A percentile compares a stretch with the other conserved stretches of the same genome.
phyloP scores from a whole-genome alignment of 1,139 yeast species.

The Debaryomycetaceae sp. region DNA sequence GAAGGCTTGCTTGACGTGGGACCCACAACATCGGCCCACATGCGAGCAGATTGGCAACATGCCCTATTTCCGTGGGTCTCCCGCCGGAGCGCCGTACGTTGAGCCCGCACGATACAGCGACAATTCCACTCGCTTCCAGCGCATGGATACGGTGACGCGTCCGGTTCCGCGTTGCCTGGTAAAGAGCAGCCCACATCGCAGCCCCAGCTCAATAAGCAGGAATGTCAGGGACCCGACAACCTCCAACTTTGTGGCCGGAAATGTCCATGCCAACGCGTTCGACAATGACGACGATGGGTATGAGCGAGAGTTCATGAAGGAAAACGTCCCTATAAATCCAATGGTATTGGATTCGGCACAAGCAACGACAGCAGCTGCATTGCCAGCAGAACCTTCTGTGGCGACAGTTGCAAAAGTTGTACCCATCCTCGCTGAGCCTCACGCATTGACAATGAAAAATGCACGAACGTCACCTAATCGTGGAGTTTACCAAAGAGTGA shows the following conservation, averaged over 20 bases:
- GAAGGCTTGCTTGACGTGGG: conserved; percentile 54
- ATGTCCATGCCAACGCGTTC: conserved; percentile 3
- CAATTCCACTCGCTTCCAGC: not conserved
- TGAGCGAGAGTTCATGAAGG: conserved; percentile 13
- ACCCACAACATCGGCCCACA: conserved; percentile 44
- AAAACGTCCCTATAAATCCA: conserved; percentile 1
- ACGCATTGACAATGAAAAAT: not conserved
- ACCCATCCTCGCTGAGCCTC: not conserved
- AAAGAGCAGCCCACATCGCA: too few species aligned
- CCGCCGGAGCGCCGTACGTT: conserved; percentile 5
- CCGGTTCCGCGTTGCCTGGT: not conserved
- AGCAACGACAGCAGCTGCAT: not conserved
- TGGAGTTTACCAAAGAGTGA: not conserved
- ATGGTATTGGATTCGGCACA: too few species aligned
- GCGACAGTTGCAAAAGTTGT: not conserved
- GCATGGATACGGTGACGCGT: not conserved
- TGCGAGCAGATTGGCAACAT: conserved; percentile 33
- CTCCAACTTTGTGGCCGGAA: not conserved
- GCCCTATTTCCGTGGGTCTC: conserved; percentile 42
- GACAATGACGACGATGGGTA: conserved; percentile 18
- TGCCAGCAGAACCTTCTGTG: too few species aligned
- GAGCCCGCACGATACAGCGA: conserved; percentile 4
- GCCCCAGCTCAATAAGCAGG: too few species aligned
- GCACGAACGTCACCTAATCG: not conserved
- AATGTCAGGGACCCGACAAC: too few species aligned